A percentile compares a stretch with the other conserved stretches of the same genome.
phyloP scores from a whole-genome alignment of 345 rosid genomes.

The Viola odorata region DNA sequence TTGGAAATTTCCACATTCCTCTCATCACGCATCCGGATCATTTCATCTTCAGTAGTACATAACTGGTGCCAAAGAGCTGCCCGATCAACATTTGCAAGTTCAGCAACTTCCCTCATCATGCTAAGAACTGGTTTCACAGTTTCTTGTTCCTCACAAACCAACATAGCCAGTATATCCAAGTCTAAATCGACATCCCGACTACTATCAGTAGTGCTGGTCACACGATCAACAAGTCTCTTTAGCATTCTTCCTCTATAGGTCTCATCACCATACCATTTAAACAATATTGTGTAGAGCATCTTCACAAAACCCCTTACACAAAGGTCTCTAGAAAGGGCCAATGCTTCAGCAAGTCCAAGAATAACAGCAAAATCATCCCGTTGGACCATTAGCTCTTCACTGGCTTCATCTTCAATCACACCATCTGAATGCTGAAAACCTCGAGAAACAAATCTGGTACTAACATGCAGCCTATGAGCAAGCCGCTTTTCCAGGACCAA shows the following conservation, averaged over 20 bases:
- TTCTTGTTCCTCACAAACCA: constrained; percentile 83
- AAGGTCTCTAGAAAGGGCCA: constrained; percentile 68
- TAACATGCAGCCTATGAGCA: constrained; percentile 47
- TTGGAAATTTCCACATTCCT: constrained; percentile 57
- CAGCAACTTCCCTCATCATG: constrained; percentile 87
- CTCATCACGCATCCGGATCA: constrained; percentile 61
- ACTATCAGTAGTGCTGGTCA: constrained; percentile 60
- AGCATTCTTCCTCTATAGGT: constrained; percentile 67
- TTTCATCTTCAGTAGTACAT: constrained; percentile 75
- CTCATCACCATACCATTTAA: constrained; percentile 83
- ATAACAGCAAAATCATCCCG: constrained; percentile 64
- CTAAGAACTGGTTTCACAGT: constrained; percentile 59
- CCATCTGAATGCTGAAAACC: constrained; percentile 51
- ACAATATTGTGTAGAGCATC: constrained; percentile 69
- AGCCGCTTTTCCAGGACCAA: constrained; percentile 83
- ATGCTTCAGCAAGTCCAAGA: constrained; percentile 90
- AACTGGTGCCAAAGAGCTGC: constrained; percentile 93
- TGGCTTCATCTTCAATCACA: constrained; percentile 53
- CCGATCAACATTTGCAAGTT: constrained; percentile 85
- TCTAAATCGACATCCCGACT: constrained; percentile 59
- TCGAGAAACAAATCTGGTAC: constrained; percentile 45
- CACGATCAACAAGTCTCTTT: constrained; percentile 84
- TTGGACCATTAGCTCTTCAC: constrained; percentile 54
- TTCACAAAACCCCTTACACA: constrained; percentile 78
- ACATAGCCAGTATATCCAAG: constrained; percentile 73